Base-by-base conservation (phyloP, 495 filamentous ascomycete species). In the Trichoderma asperelloides region DNA sequence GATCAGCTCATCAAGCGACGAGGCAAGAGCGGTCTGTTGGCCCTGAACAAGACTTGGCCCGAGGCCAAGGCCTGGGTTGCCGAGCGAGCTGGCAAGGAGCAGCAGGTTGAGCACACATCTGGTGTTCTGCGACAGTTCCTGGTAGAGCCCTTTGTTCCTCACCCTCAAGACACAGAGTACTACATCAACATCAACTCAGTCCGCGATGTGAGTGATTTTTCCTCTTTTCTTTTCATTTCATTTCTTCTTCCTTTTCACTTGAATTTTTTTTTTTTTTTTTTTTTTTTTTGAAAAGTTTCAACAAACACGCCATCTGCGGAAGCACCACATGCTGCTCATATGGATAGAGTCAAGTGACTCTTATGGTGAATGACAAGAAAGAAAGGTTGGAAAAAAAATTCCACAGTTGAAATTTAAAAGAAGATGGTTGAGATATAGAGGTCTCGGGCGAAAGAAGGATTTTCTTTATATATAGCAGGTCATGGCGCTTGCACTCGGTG, bases 1-100 rank as follows among this genome's bases (percentile, higher is more conserved):
- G 95, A 99, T 85, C 96, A 98, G 83, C 86, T 98, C 80, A 98
- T 99, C 85, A 99, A 99, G 89, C 84, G 95, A 75, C 87, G 95
- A 82, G 95, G 95, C 76, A 99, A 99, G 92, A 96, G 91, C 78
- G 95, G 95, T 76, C 88, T 99, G 62, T 83, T 99, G 63, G 91
- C 91, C 64, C 84, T 99, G 74, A 99, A 99, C 86, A 97, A 98
- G 88, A 88, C 89, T 70, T 99, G 95, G 95, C 73, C 91, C 57
- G 93, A 98, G 74, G 90, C 93, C 62, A 88, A 88, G 75, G 90
- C 87, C 67, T 99, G 95, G 95, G 89, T 99, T 79, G 89, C 91
- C 78, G 87, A 88, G 77, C 87, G 92, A 67, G 95, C 95, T 69
- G 88, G 91, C 72, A 98, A 97, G 88, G 81, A 85, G 49, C 89